phyloP scores from a whole-genome alignment of 352 stramenopile genomes.

The Stramenopiles sp. region DNA sequence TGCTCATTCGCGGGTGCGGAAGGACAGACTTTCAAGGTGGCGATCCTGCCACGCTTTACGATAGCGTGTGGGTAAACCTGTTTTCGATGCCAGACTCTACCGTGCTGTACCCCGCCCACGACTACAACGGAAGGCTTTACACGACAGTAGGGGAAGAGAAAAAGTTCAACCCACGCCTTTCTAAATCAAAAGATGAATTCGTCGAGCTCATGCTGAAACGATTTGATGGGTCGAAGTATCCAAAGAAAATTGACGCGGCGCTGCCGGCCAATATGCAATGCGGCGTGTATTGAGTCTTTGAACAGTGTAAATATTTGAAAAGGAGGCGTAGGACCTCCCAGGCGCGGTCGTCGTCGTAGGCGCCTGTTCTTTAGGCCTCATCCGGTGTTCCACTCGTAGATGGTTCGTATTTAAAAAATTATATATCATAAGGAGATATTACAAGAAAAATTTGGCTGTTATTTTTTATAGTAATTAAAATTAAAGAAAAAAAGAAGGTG shows the following conservation, averaged over 20 bases:
- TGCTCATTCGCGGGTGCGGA: conserved; percentile 29
- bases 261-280: conserved; percentile 43
- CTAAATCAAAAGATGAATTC: conserved; percentile 34
- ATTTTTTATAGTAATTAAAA: too few species aligned
- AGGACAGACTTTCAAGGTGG: conserved; percentile 29
- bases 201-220: conserved; percentile 32
- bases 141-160: conserved; percentile 30
- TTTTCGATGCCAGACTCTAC: conserved; percentile 26
- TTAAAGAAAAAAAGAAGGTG: too few species aligned
- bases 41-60: conserved; percentile 23
- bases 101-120: conserved; percentile 32
- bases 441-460: too few species aligned
- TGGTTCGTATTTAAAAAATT: too few species aligned
- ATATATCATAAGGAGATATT: too few species aligned
- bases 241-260: conserved; percentile 45
- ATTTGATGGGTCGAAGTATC: conserved; percentile 37
- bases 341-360: too few species aligned
- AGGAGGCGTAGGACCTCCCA: too few species aligned
- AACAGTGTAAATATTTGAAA: too few species aligned
- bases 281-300: conserved; percentile 29
- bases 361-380: too few species aligned
- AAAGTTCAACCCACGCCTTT: conserved; percentile 29
- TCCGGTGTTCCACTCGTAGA: too few species aligned
- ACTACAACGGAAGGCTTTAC: conserved; percentile 26
- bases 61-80: conserved; percentile 28